Percentiles rank a stretch among this genome's conserved stretches.
Evolutionary conservation across 345 rosid species (phyloP).

Genomic region (Draba incana): DNA sequence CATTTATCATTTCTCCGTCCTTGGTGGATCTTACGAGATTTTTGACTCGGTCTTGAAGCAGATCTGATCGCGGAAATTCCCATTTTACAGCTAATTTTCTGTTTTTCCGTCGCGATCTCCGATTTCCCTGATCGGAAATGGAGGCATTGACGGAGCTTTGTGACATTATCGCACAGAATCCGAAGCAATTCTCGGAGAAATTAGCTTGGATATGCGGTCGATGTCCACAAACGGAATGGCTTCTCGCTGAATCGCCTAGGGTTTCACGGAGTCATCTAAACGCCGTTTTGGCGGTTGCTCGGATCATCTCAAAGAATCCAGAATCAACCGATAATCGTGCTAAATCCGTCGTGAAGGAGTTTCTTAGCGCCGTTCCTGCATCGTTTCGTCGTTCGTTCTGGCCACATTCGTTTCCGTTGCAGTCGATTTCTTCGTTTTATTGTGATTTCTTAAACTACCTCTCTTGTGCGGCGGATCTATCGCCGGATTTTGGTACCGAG

Average conservation of each 20-base stretch:
- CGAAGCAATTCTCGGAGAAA: slow-evolving; percentile 79
- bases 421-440: slow-evolving; percentile 62
- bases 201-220: slow-evolving; percentile 89
- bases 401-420: slow-evolving; percentile 75
- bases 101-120: neutral
- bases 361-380: slow-evolving; percentile 66
- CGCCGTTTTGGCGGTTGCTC: slow-evolving; percentile 77
- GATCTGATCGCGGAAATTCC: slow-evolving; percentile 36
- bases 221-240: slow-evolving; percentile 76
- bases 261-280: slow-evolving; percentile 87
- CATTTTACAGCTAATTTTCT: neutral
- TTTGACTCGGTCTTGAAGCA: slow-evolving; percentile 35
- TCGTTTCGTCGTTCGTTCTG: slow-evolving; percentile 79
- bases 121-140: slow-evolving; percentile 46
- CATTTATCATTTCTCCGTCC: slow-evolving; percentile 19
- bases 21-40: slow-evolving; percentile 28
- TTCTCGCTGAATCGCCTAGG: slow-evolving; percentile 68
- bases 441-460: slow-evolving; percentile 69
- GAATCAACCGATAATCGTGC: slow-evolving; percentile 58
- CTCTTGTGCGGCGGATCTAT: slow-evolving; percentile 51
- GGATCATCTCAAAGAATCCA: slow-evolving; percentile 70
- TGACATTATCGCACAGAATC: slow-evolving; percentile 76
- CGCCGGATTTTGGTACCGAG: slow-evolving; percentile 67
- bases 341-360: slow-evolving; percentile 62
- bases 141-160: slow-evolving; percentile 86